Evolutionary conservation across 192 early-diverging fungal species (phyloP).

Genomic region (Gigaspora rosea): DNA sequence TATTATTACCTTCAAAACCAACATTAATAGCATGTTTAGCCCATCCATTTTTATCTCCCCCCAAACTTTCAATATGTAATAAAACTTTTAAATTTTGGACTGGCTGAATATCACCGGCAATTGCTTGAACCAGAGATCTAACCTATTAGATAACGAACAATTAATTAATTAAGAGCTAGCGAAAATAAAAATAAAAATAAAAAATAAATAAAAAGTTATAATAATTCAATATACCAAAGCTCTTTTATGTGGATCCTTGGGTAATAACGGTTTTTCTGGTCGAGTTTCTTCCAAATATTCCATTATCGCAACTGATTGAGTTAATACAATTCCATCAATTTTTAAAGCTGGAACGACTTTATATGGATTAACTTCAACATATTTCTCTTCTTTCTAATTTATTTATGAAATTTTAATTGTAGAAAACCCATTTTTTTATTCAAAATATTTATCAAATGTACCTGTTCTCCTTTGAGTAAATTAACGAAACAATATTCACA

Average conservation of each 20-base stretch:
- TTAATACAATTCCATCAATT: constrained; percentile 56
- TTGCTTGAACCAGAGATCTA: constrained; percentile 60
- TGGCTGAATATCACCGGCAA: constrained; percentile 87
- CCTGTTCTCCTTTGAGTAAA: constrained; percentile 77
- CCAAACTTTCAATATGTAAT: constrained; percentile 46
- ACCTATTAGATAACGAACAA: constrained; percentile 41
- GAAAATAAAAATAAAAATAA: background rate
- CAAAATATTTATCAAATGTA: background rate
- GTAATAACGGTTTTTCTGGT: constrained; percentile 61
- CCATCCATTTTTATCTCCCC: constrained; percentile 61
- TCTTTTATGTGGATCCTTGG: constrained; percentile 63
- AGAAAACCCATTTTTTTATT: background rate
- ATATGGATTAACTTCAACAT: constrained; percentile 66
- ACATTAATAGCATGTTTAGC: constrained; percentile 53
- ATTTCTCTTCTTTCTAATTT: constrained; percentile 51
- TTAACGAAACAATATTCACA: constrained; percentile 69
- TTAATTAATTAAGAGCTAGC: background rate
- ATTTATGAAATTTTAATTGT: background rate
- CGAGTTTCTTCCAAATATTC: constrained; percentile 67
- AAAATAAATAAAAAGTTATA: background rate
- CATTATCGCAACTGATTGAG: constrained; percentile 78
- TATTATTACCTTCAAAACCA: constrained; percentile 62
- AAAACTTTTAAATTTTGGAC: constrained; percentile 81
- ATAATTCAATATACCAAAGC: constrained; percentile 50
- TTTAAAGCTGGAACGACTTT: constrained; percentile 69